Percentiles rank a stretch among this genome's conserved stretches.
Evolutionary conservation across 257 asterid species (phyloP).

Genomic region (Salvia hispanica): DNA sequence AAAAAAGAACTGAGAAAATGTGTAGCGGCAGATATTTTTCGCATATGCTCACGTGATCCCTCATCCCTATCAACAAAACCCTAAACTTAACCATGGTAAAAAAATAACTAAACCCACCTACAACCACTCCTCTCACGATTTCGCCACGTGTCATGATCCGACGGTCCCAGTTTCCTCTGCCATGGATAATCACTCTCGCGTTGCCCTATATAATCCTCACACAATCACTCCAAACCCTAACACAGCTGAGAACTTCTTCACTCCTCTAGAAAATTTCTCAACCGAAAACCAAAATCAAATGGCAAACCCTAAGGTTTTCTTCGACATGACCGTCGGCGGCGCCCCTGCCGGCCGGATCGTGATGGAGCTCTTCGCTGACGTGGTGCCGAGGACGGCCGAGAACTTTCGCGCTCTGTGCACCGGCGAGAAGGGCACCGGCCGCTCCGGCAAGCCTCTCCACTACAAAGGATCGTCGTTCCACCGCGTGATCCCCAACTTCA

Average conservation of each 20-base stretch:
- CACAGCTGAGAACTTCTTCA: conserved; percentile 16
- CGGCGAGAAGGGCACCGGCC: conserved; percentile 67
- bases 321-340: conserved; percentile 70
- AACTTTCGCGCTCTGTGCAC: conserved; percentile 78
- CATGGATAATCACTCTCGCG: conserved; percentile 28
- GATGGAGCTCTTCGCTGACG: conserved; percentile 66
- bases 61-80: background rate
- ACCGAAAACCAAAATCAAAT: conserved; percentile 3
- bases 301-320: conserved; percentile 72
- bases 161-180: conserved; percentile 37
- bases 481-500: conserved; percentile 77
- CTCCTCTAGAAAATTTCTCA: background rate
- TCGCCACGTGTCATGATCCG: conserved; percentile 33
- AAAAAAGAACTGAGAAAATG: background rate
- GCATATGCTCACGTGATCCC: conserved; percentile 42
- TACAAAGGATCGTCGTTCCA: conserved; percentile 69
- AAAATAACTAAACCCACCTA: conserved; percentile 17
- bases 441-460: conserved; percentile 71
- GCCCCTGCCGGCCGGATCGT: conserved; percentile 55
- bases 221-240: conserved; percentile 36
- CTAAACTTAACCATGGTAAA: conserved; percentile 39
- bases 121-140: conserved; percentile 25
- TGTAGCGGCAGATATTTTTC: conserved; percentile 25
- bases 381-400: conserved; percentile 61
- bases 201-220: conserved; percentile 43